Percentiles rank a stretch among this genome's conserved stretches.
Evolutionary conservation across 129 eudicot genomes (phyloP).

Genomic region (Logfia minima): DNA sequence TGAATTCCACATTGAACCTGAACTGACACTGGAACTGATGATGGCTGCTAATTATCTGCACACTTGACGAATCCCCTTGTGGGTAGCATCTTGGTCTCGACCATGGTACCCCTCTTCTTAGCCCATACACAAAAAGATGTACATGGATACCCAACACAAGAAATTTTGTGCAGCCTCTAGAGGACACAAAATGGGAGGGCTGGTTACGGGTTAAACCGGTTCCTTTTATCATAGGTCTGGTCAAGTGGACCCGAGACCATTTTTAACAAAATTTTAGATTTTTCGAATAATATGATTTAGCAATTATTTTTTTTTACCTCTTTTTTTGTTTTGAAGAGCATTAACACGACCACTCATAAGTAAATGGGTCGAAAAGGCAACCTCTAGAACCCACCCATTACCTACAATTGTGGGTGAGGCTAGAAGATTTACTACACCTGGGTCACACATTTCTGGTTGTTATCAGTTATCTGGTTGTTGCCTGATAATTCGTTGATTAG

Average conservation of each 20-base stretch:
- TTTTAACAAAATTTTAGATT: not conserved
- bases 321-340: no score
- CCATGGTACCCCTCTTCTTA: conserved; percentile 17
- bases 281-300: not conserved
- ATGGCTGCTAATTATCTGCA: conserved; percentile 97
- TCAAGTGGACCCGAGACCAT: not conserved
- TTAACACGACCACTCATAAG: not conserved
- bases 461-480: not conserved
- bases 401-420: not conserved
- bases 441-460: not conserved
- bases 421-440: not conserved
- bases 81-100: conserved; percentile 16
- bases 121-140: not conserved
- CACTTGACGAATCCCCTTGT: conserved; percentile 47
- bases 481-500: not conserved
- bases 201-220: not conserved
- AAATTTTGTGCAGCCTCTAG: not conserved
- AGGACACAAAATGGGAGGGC: not conserved
- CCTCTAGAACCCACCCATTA: not conserved
- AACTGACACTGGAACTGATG: conserved; percentile 92
- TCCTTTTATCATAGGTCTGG: not conserved
- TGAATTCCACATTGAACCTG: conserved; percentile 97
- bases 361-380: not conserved
- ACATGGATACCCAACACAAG: not conserved
- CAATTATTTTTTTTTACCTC: no score